Evolutionary conservation across 768 basidiomycete genomes (phyloP), one percentile per base, ranked within the genome.

Genomic region (Nidularia sp.): DNA sequence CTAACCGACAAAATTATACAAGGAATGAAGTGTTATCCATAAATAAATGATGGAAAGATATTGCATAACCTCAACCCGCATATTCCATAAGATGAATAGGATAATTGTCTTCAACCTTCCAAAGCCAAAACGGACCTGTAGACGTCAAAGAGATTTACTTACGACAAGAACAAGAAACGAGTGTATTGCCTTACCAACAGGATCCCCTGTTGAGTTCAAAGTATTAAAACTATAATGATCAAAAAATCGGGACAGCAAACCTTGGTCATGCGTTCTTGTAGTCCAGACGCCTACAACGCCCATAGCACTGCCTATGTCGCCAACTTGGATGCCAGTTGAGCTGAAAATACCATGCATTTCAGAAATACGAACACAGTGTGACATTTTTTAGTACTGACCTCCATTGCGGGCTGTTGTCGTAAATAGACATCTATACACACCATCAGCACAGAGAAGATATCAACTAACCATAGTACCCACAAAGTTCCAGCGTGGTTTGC

Each of bases 71-170:
- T 25, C 12, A 45, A 25, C 22, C 22, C 4, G 61, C 66, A 47
- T 63, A 67, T 52, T 73, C 70, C 63, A 73, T 69, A 31, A 76
- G 59, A 47, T 71, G 60, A 5, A 63, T 60, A 10, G 70, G 61
- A 59, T 64, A 61, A 48, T 70, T 62, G 7, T 75, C 71, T 13
- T 66, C 66, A 44, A 79, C 78, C 64, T 85, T 85, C 77, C 82
- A 85, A 57, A 88, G 71, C 86, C 85, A 88, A 61, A 86, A 88
- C 2, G 86, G 85, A 42, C 85, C 85, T 86, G 56, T 8, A n/a
- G 15, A 43, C 43, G 18, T 13, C 9, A 33, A 10, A 25, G 6
- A 33, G 4, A 46, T 39, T 9, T n/a, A 18, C n/a, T 15, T 34
- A 32, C 10, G 6, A 39, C n/a, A 49, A 18, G 18, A 18, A 18